phyloP scores from a whole-genome alignment of 352 stramenopile genomes.

The Pythium dissotocum region DNA sequence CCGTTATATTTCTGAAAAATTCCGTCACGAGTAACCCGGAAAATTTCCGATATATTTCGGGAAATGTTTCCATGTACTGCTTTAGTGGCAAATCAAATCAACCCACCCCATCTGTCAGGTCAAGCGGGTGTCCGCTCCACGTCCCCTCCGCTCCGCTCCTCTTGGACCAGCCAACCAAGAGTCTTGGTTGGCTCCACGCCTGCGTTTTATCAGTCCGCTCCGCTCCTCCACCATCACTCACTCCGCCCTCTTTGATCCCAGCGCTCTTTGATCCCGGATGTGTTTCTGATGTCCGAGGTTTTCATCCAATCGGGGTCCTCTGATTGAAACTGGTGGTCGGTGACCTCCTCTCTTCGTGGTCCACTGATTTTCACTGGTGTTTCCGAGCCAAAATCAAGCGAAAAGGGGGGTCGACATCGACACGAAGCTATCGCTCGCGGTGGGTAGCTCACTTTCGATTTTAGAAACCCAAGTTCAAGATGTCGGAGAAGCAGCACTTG shows the following conservation, averaged over 20 bases:
- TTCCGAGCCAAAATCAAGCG: neutral
- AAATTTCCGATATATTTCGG: neutral
- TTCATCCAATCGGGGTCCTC: slow-evolving; percentile 16
- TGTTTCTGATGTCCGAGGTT: slow-evolving; percentile 3
- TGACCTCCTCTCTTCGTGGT: slow-evolving; percentile 6
- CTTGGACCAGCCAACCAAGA: too few species aligned
- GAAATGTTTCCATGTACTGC: neutral
- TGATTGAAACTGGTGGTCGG: slow-evolving; percentile 26
- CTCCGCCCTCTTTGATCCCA: neutral
- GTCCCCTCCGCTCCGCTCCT: neutral
- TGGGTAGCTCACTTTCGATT: neutral
- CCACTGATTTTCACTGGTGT: slow-evolving; percentile 21
- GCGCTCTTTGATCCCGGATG: neutral
- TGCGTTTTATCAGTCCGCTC: neutral
- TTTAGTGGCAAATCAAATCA: neutral
- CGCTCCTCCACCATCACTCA: slow-evolving; percentile 5
- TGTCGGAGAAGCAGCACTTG: slow-evolving; percentile 48
- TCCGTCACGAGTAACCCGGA: neutral
- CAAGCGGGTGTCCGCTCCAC: neutral
- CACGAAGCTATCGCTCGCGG: too few species aligned
- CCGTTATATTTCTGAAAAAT: neutral
- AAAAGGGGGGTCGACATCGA: neutral
- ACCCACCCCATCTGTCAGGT: neutral
- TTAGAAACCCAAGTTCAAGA: slow-evolving; percentile 8
- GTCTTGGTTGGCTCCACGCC: neutral